Conservation (phyloP, 208 protist genomes). For the Angomonas desouzai region DNA sequence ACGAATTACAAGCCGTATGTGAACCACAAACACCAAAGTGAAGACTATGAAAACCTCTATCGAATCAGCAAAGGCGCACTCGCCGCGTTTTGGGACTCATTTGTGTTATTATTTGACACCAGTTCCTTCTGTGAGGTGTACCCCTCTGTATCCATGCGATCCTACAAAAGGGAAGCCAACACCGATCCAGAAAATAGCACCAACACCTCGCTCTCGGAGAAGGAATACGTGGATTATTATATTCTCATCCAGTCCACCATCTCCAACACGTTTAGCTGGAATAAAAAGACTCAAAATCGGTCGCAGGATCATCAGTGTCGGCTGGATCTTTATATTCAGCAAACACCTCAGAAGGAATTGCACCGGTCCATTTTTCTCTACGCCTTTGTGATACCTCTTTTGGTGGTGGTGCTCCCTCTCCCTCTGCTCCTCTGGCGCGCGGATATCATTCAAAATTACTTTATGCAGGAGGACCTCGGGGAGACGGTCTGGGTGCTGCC, state of each 20-base stretch:
- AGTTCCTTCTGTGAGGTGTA: conserved; percentile 8
- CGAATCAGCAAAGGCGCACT: background rate
- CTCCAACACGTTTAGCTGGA: background rate
- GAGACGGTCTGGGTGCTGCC: conserved; percentile 54
- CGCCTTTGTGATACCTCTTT: conserved; percentile 44
- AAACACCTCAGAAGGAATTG: background rate
- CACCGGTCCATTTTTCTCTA: conserved; percentile 30
- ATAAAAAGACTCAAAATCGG: background rate
- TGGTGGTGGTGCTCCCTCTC: conserved; percentile 44
- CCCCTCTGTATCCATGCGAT: conserved; percentile 1
- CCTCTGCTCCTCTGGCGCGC: conserved; percentile 43
- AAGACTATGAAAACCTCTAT: background rate
- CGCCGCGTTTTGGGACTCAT: conserved; percentile 4
- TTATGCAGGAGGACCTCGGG: conserved; percentile 43
- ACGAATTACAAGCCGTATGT: too few relatives aligned
- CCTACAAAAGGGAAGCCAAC: background rate
- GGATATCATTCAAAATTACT: conserved; percentile 39
- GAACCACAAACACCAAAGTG: background rate
- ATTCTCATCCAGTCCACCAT: background rate
- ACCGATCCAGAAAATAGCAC: background rate
- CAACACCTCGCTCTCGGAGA: too few relatives aligned
- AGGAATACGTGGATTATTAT: background rate
- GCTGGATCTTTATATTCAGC: background rate
- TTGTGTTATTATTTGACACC: conserved; percentile 8
- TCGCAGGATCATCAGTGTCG: background rate